phyloP scores from a whole-genome alignment of 768 basidiomycete genomes.

The Trichaptum fuscoviolaceum region DNA sequence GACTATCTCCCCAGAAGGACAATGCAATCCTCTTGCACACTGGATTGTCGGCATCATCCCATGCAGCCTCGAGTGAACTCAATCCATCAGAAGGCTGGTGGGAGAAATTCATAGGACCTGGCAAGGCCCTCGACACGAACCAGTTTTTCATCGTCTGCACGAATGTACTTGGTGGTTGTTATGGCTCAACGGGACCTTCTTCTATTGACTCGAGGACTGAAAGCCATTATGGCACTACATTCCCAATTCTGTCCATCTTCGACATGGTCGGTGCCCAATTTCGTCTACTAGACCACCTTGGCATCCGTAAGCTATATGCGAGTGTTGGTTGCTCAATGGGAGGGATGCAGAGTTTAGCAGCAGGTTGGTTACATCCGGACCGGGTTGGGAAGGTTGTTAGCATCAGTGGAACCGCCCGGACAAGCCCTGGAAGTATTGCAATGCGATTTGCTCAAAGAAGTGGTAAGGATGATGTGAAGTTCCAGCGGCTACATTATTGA shows the following conservation, averaged over 20 bases:
- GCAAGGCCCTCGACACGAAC: conserved; percentile 89
- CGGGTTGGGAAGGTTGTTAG: conserved; percentile 87
- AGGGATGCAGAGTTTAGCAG: conserved; percentile 94
- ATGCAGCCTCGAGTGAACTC: conserved; percentile 74
- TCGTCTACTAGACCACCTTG: conserved; percentile 74
- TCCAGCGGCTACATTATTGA: conserved; percentile 6
- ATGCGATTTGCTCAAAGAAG: conserved; percentile 96
- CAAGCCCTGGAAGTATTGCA: conserved; percentile 86
- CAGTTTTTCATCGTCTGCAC: conserved; percentile 92
- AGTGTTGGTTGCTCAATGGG: conserved; percentile 97
- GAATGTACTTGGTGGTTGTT: conserved; percentile 96
- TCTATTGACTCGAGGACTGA: conserved; percentile 67
- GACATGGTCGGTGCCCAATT: conserved; percentile 98
- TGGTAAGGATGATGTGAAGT: conserved; percentile 46
- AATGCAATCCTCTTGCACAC: conserved; percentile 96
- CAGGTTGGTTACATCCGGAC: conserved; percentile 89
- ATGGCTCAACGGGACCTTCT: conserved; percentile 94
- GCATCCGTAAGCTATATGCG: conserved; percentile 82
- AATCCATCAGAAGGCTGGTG: conserved; percentile 94
- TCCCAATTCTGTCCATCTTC: conserved; percentile 89
- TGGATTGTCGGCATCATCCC: conserved; percentile 92
- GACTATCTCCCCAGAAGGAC: conserved; percentile 65
- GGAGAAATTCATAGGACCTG: conserved; percentile 97
- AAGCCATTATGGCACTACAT: conserved; percentile 78
- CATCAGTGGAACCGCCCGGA: conserved; percentile 92